Evolutionary conservation across 192 early-diverging fungal species (phyloP).

Genomic region (Gonapodya sp.): DNA sequence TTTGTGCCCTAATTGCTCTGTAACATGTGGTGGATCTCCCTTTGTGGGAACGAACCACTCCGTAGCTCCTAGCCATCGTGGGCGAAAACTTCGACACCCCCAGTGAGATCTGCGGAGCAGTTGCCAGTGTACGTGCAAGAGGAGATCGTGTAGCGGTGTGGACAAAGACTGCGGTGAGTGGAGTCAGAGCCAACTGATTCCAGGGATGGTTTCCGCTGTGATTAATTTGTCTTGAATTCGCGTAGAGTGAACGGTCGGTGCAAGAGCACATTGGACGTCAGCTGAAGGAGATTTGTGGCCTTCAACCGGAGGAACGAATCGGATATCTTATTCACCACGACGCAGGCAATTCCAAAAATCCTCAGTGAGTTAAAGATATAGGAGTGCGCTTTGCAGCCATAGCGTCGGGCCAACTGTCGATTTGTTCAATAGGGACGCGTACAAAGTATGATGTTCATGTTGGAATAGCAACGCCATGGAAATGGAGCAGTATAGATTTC

Average conservation of each 20-base stretch:
- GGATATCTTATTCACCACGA: background rate
- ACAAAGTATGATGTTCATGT: background rate
- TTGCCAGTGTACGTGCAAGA: constrained; percentile 73
- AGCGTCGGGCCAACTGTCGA: no score
- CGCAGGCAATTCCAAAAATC: background rate
- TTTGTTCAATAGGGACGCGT: background rate
- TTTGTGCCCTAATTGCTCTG: background rate
- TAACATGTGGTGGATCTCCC: no score
- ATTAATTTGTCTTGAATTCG: background rate
- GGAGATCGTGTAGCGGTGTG: constrained; percentile 81
- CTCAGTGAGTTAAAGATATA: background rate
- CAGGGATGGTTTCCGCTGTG: background rate
- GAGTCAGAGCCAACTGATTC: background rate
- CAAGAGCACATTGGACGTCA: background rate
- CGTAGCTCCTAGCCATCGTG: constrained; percentile 72
- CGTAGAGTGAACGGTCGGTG: background rate
- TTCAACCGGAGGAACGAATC: background rate
- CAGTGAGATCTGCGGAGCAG: constrained; percentile 78
- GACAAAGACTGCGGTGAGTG: constrained; percentile 44
- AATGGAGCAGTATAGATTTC: no score
- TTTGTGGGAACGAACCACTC: no score
- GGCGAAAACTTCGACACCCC: constrained; percentile 73
- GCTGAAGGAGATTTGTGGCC: background rate
- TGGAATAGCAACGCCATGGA: no score
- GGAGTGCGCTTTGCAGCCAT: no score